Percentiles rank a stretch among this genome's conserved stretches.
These are phyloP conservation scores for Hysterium pulicare DNA, from an alignment of 2,329 filamentous ascomycete genomes.

Conservation along the genomic window DNA sequence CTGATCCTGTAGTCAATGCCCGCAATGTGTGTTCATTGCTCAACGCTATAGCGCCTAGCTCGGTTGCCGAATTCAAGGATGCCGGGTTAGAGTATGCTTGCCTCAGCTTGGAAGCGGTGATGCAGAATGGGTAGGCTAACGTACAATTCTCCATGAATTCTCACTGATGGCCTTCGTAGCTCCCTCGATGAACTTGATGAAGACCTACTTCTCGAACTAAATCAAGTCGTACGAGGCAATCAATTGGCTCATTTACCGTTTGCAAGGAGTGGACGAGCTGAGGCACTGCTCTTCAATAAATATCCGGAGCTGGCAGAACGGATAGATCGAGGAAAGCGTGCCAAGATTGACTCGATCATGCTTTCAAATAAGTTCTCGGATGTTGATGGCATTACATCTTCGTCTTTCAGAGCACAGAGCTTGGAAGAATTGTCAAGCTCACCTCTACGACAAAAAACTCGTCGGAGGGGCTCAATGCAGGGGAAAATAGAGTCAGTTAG, in stretches of 20 bases:
- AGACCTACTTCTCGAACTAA: conserved; percentile 76
- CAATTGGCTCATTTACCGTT: conserved; percentile 76
- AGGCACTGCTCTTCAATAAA: conserved; percentile 61
- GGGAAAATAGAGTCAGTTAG: conserved; percentile 52
- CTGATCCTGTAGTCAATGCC: conserved; percentile 27
- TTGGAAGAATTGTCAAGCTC: conserved; percentile 59
- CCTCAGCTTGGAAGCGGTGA: conserved; percentile 83
- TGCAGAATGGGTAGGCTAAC: conserved; percentile 69
- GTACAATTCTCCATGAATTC: background rate
- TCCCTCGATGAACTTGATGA: conserved; percentile 81
- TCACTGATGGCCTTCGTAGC: too few species aligned
- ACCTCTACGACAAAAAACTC: conserved; percentile 43
- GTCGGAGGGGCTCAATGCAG: conserved; percentile 41
- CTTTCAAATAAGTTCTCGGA: conserved; percentile 63
- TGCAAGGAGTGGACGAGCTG: conserved; percentile 70
- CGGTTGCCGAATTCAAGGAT: conserved; percentile 81
- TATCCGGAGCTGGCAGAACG: conserved; percentile 62
- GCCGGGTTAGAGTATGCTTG: conserved; percentile 88
- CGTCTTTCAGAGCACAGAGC: conserved; percentile 61
- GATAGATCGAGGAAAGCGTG: conserved; percentile 65
- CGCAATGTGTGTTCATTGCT: conserved; percentile 83
- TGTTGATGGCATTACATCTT: conserved; percentile 60
- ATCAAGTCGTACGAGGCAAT: conserved; percentile 75
- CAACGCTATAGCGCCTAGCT: conserved; percentile 81
- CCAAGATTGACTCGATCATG: conserved; percentile 72